phyloP scores from a whole-genome alignment of 2,329 filamentous ascomycete genomes.

The Exophiala viscosa region DNA sequence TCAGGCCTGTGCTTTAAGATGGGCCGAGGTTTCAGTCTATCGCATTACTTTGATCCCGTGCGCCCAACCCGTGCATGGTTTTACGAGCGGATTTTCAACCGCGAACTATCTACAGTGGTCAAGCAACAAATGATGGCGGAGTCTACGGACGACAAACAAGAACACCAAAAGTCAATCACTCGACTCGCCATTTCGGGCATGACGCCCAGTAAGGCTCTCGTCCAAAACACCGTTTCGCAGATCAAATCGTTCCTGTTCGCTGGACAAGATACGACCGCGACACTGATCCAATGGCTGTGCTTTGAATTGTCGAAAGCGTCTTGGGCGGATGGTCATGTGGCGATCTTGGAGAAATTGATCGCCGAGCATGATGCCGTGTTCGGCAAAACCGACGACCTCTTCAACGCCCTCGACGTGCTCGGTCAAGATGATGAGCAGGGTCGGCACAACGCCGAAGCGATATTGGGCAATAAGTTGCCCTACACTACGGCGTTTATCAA shows the following conservation, averaged over 20 bases:
- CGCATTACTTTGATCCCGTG: conserved; percentile 14
- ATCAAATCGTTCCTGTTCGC: conserved; percentile 27
- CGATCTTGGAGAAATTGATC: conserved; percentile 36
- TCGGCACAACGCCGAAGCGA: conserved; percentile 38
- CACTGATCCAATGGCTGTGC: conserved; percentile 26
- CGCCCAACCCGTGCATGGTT: conserved; percentile 18
- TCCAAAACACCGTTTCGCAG: conserved; percentile 21
- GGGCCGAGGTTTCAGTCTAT: conserved; percentile 18
- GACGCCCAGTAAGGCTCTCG: conserved; percentile 13
- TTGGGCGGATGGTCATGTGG: conserved; percentile 25
- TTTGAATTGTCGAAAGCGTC: conserved; percentile 22
- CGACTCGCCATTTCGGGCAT: conserved; percentile 18
- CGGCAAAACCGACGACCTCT: conserved; percentile 35
- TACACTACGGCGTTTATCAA: conserved; percentile 46
- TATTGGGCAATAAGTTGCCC: conserved; percentile 48
- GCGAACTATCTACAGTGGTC: conserved; percentile 13
- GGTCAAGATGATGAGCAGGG: conserved; percentile 30
- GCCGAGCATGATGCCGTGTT: conserved; percentile 54
- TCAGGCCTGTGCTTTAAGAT: conserved; percentile 11
- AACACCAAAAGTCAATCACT: conserved; percentile 14
- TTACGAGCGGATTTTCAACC: conserved; percentile 20
- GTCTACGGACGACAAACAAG: not conserved
- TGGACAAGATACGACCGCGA: conserved; percentile 27
- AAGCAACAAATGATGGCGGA: conserved; percentile 11
- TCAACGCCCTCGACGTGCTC: conserved; percentile 18